These are phyloP conservation scores for Colletotrichum zoysiae DNA, from an alignment of 2,329 filamentous ascomycete genomes.

Conservation along the genomic window DNA sequence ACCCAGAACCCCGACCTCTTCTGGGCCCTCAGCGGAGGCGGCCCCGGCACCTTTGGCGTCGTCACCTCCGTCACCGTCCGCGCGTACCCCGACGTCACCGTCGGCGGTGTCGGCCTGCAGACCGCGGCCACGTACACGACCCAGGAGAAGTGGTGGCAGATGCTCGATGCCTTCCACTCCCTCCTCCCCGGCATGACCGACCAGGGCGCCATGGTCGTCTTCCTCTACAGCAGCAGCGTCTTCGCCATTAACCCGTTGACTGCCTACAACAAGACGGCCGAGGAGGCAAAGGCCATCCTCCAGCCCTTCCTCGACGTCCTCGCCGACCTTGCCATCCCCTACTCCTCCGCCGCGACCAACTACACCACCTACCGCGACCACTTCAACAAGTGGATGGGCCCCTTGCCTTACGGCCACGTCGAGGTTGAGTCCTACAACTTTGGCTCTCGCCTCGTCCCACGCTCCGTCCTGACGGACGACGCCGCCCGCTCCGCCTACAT, in stretches of 20 bases:
- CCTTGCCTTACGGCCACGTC: slow-evolving; percentile 55
- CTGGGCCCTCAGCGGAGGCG: slow-evolving; percentile 73
- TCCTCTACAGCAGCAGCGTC: slow-evolving; percentile 59
- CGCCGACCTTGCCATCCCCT: slow-evolving; percentile 50
- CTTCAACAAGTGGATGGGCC: slow-evolving; percentile 57
- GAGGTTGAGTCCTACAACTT: slow-evolving; percentile 63
- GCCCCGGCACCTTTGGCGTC: slow-evolving; percentile 69
- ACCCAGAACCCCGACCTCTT: slow-evolving; percentile 67
- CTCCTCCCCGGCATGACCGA: slow-evolving; percentile 62
- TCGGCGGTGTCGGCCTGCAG: slow-evolving; percentile 59
- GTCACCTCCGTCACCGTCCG: slow-evolving; percentile 68
- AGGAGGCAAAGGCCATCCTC: slow-evolving; percentile 59
- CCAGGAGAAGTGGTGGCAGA: slow-evolving; percentile 61
- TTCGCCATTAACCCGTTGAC: slow-evolving; percentile 63
- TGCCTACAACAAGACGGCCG: slow-evolving; percentile 59
- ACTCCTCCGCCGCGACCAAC: slow-evolving; percentile 44
- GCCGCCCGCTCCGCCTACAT: slow-evolving; percentile 43
- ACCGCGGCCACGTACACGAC: slow-evolving; percentile 40
- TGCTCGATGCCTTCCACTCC: slow-evolving; percentile 57
- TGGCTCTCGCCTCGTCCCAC: slow-evolving; percentile 59
- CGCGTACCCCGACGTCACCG: slow-evolving; percentile 58
- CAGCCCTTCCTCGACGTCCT: slow-evolving; percentile 58
- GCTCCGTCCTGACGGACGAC: slow-evolving; percentile 50
- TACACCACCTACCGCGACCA: slow-evolving; percentile 55
- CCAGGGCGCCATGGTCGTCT: slow-evolving; percentile 62